Percentiles rank a stretch among this genome's conserved stretches.
Evolutionary conservation across 441 rosid species (phyloP).

Genomic region (Pelargonium myrrhifolium): DNA sequence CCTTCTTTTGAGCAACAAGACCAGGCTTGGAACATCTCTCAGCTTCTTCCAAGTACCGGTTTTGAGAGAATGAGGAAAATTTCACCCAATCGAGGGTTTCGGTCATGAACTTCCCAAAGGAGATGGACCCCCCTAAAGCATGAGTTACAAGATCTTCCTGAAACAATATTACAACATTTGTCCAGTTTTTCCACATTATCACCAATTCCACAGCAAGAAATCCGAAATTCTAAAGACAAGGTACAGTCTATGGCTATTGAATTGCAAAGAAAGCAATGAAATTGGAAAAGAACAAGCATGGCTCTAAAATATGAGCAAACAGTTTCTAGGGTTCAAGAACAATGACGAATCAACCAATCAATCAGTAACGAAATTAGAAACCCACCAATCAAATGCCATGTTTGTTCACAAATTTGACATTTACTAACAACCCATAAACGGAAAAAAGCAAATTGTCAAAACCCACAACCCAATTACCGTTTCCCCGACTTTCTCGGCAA

Average conservation of each 20-base stretch:
- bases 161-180: constrained; percentile 12
- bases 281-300: neutral
- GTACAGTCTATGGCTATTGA: neutral
- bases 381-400: neutral
- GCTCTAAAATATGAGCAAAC: neutral
- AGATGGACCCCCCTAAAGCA: constrained; percentile 66
- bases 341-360: neutral
- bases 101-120: constrained; percentile 81
- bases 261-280: neutral
- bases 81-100: constrained; percentile 85
- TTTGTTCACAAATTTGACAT: neutral
- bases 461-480: neutral
- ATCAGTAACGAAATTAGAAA: neutral
- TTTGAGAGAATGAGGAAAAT: constrained; percentile 90
- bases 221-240: neutral
- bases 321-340: constrained; percentile 1
- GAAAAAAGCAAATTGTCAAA: neutral
- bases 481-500: neutral
- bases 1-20: constrained; percentile 85
- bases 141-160: constrained; percentile 51
- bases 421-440: constrained; percentile 16
- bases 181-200: neutral
- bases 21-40: constrained; percentile 83
- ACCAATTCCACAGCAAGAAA: neutral
- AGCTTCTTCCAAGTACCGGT: constrained; percentile 82